phyloP scores from a whole-genome alignment of 2,329 filamentous ascomycete genomes.

The Magnaporthiopsis rhizophila region DNA sequence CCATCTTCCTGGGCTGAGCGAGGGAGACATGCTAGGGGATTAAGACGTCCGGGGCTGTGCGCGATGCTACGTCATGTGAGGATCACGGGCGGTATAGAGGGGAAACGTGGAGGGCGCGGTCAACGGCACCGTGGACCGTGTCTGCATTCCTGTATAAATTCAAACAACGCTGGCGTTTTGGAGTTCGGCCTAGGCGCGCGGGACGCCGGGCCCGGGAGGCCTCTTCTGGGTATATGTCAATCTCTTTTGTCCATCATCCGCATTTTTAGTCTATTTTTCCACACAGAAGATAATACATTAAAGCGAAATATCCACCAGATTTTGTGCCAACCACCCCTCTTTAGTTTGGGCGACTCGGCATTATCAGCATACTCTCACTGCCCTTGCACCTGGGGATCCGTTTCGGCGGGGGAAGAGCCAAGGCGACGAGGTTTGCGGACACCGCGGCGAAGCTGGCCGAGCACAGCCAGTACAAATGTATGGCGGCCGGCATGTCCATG shows the following conservation, averaged over 20 bases:
- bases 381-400: constrained; percentile 15
- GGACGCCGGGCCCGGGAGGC: not conserved
- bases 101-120: too few species aligned
- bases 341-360: constrained; percentile 4
- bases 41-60: too few species aligned
- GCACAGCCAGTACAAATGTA: constrained; percentile 36
- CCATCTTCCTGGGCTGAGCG: constrained; percentile 65
- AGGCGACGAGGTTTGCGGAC: constrained; percentile 15
- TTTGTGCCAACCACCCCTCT: not conserved
- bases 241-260: constrained; percentile 8
- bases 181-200: not conserved
- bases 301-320: not conserved
- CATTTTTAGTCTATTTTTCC: not conserved
- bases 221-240: not conserved
- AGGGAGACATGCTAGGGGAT: not conserved
- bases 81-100: too few species aligned
- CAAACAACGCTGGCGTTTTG: not conserved
- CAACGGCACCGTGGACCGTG: not conserved
- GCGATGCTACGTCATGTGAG: too few species aligned
- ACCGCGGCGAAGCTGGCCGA: constrained; percentile 21
- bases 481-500: constrained; percentile 29
- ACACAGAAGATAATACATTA: not conserved
- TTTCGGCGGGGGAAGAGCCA: constrained; percentile 18
- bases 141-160: not conserved
- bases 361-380: constrained; percentile 10